Base-by-base conservation (phyloP, 371 early-diverging fungal genomes). In the Saksenaea oblongispora region DNA sequence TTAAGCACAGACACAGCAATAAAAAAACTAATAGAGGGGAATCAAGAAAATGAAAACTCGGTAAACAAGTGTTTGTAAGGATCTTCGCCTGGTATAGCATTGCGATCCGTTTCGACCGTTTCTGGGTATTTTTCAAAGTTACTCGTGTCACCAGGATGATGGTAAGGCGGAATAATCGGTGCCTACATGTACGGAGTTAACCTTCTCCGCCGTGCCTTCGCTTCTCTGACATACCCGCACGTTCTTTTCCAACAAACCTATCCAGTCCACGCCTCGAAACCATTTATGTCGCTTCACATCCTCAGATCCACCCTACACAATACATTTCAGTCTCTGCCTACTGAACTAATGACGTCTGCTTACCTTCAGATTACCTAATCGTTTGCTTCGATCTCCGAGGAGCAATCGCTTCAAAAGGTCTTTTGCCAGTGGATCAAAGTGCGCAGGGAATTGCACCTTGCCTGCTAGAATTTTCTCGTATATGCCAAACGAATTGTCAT, bases 51-150 rank as follows among this genome's bases (percentile, higher is more conserved):
- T 51, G 73, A 73, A 56, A 82, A 82, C 27, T 71, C 72, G 26
- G 68, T 61, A 73, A 82, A 82, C 34, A 73, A 51, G 17, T 80
- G 69, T 47, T 75, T 74, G 58, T 71, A 80, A 54, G 80, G 80
- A 61, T 80, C 80, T 59, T 73, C 75, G 5, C 66, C 69, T 35
- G 72, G 62, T 34, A 61, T 58, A 13, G 59, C 54, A 59, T 71
- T 59, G 17, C 61, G 31, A 31, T 76, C 72, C 2, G 64, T 62
- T 27, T 87, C 93, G 56, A 86, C 78, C 58, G 87, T 89, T 71
- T 94, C 97, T 9, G 93, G 93, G 75, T 98, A 98, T 65, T 86
- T 82, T 77, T 98, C 98, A 87, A 96, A 98, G 79, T 98, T 96
- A 71, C 94, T 90, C 10, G 98, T 91, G 73, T 98, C 99, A 55